phyloP scores from a whole-genome alignment of 75 land plant genomes.

The Isoetes taiwanensis region DNA sequence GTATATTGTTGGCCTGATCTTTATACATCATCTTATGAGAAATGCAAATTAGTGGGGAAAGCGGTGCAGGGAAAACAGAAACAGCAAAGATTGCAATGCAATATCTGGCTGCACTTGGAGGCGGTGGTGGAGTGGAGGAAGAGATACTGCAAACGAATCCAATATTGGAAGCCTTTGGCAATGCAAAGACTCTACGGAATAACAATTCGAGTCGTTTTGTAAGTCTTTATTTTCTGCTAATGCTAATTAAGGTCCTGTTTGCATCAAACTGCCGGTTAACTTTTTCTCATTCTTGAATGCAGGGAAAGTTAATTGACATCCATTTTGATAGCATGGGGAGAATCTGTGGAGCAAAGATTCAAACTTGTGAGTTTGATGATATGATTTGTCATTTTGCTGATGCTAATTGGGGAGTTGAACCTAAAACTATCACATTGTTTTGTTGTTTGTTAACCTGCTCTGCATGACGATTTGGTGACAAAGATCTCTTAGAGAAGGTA shows the following conservation, averaged over 20 bases:
- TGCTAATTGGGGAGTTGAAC: too few relatives aligned
- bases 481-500: too few relatives aligned
- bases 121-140: not conserved
- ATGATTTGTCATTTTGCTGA: too few relatives aligned
- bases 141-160: conserved; percentile 5
- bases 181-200: conserved; percentile 5
- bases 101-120: conserved; percentile 7
- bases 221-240: conserved; percentile 21
- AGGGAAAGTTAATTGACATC: conserved; percentile 95
- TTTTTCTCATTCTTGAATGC: too few relatives aligned
- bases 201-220: conserved; percentile 47
- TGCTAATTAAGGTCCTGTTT: not conserved
- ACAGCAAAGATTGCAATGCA: not conserved
- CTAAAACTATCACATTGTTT: too few relatives aligned
- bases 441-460: too few relatives aligned
- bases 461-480: too few relatives aligned
- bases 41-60: conserved; percentile 2
- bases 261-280: too few relatives aligned
- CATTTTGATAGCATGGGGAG: conserved; percentile 56
- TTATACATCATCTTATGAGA: too few relatives aligned
- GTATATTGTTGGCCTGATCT: too few relatives aligned
- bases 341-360: conserved; percentile 82
- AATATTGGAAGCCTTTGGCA: conserved; percentile 5
- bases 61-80: conserved; percentile 1
- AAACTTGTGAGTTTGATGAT: too few relatives aligned